Evolutionary conservation across 2,329 filamentous ascomycete species (phyloP).

Genomic region (Parafenestella ontariensis): DNA sequence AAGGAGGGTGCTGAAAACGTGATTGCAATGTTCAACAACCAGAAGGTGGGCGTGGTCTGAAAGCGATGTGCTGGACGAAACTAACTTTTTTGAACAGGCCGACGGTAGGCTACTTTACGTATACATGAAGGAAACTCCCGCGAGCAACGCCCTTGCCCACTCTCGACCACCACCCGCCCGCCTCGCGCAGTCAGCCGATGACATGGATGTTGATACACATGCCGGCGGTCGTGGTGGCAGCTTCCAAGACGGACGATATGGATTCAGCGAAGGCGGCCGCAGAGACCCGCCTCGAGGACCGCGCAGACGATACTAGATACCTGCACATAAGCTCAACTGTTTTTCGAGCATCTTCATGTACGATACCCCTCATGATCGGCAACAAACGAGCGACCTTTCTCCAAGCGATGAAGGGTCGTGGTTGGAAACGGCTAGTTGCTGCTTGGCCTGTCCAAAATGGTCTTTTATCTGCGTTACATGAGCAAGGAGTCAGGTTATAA

Average conservation of each 20-base stretch:
- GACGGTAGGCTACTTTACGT: slow-evolving; percentile 78
- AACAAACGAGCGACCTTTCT: slow-evolving; percentile 2
- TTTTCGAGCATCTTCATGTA: slow-evolving; percentile 22
- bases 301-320: slow-evolving; percentile 42
- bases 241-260: slow-evolving; percentile 54
- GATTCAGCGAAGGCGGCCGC: slow-evolving; percentile 45
- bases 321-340: neutral
- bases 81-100: slow-evolving; percentile 61
- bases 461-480: neutral
- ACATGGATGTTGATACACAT: slow-evolving; percentile 53
- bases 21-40: slow-evolving; percentile 78
- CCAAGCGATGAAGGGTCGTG: neutral
- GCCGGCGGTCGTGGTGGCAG: slow-evolving; percentile 40
- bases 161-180: slow-evolving; percentile 30
- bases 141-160: slow-evolving; percentile 39
- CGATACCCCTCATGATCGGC: slow-evolving; percentile 33
- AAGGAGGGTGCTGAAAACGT: slow-evolving; percentile 76
- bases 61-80: neutral
- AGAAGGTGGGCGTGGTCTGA: slow-evolving; percentile 65
- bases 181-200: slow-evolving; percentile 37
- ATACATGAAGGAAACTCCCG: slow-evolving; percentile 65
- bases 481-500: slow-evolving; percentile 2
- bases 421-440: neutral
- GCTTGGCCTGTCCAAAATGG: neutral
- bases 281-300: slow-evolving; percentile 42